Evolutionary conservation across 2,329 filamentous ascomycete species (phyloP).

Genomic region (Apiospora arundinis): DNA sequence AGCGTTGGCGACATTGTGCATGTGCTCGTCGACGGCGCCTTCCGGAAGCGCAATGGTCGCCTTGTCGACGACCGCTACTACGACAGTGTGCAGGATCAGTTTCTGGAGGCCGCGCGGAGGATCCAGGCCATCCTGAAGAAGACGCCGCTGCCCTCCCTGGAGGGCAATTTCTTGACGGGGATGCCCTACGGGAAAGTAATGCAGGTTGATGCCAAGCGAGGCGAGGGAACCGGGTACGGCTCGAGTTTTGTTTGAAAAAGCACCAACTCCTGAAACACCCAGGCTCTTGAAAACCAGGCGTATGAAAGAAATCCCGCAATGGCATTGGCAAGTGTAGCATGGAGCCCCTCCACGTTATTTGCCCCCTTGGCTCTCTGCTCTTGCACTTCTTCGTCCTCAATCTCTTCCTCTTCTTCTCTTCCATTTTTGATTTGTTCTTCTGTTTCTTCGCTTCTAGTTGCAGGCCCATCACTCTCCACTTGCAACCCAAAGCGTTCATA

Average conservation of each 20-base stretch:
- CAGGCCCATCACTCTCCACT: too few species aligned
- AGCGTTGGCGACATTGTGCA: conserved; percentile 58
- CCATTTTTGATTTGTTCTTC: too few species aligned
- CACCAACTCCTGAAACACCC: too few species aligned
- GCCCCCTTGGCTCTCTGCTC: too few species aligned
- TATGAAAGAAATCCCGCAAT: too few species aligned
- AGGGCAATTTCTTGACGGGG: neutral
- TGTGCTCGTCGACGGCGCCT: conserved; percentile 57
- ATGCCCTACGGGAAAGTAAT: neutral
- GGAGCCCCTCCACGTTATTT: too few species aligned
- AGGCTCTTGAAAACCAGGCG: too few species aligned
- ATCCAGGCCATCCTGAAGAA: neutral
- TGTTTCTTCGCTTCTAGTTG: too few species aligned
- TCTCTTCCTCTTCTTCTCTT: too few species aligned
- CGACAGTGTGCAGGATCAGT: neutral
- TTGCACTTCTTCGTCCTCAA: too few species aligned
- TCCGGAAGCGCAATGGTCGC: conserved; percentile 51
- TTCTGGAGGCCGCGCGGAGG: neutral
- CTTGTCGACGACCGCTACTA: neutral
- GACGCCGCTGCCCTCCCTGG: neutral
- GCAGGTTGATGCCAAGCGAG: neutral
- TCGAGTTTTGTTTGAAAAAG: neutral
- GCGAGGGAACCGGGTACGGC: conserved; percentile 1
- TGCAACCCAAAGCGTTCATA: too few species aligned
- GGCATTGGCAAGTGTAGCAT: too few species aligned